These are phyloP conservation scores for Ramularia endophylla DNA, from an alignment of 2,329 filamentous ascomycete species.

Conservation along the genomic window DNA sequence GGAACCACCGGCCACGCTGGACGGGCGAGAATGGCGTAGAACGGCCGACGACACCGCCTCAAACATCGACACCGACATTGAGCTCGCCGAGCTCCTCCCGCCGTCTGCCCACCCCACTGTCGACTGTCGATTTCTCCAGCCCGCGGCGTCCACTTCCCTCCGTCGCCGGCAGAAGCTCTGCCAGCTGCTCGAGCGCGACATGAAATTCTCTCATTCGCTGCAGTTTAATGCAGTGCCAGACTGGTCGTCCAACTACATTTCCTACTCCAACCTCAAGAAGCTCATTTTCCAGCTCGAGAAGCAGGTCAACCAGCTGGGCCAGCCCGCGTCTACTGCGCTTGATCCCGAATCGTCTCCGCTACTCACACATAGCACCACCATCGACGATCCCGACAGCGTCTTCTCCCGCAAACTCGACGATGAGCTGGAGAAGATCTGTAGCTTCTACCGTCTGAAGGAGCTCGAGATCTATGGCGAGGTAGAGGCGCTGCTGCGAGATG, in stretches of 20 bases:
- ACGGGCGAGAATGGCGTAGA: conserved; percentile 7
- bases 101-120: conserved; percentile 12
- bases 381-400: conserved; percentile 66
- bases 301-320: conserved; percentile 55
- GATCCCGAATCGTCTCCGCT: conserved; percentile 85
- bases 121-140: conserved; percentile 5
- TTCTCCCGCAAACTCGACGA: conserved; percentile 78
- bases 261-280: conserved; percentile 98
- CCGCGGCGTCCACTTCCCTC: conserved; percentile 12
- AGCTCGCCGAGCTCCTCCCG: conserved; percentile 24
- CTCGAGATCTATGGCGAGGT: conserved; percentile 78
- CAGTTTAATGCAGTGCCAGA: conserved; percentile 99
- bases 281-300: conserved; percentile 96
- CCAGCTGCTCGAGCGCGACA: conserved; percentile 72
- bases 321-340: conserved; percentile 28
- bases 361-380: conserved; percentile 52
- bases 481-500: conserved; percentile 67
- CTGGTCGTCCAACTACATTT: conserved; percentile 97
- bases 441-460: conserved; percentile 88
- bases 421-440: conserved; percentile 89
- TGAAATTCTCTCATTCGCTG: conserved; percentile 99
- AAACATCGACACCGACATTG: conserved; percentile 15
- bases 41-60: conserved; percentile 1
- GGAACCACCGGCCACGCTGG: conserved; percentile 1
- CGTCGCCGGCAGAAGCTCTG: conserved; percentile 53